Evolutionary conservation across 1,139 yeast genomes (phyloP), one percentile per base, ranked within the genome.

Genomic region (Kodamaea sp.): DNA sequence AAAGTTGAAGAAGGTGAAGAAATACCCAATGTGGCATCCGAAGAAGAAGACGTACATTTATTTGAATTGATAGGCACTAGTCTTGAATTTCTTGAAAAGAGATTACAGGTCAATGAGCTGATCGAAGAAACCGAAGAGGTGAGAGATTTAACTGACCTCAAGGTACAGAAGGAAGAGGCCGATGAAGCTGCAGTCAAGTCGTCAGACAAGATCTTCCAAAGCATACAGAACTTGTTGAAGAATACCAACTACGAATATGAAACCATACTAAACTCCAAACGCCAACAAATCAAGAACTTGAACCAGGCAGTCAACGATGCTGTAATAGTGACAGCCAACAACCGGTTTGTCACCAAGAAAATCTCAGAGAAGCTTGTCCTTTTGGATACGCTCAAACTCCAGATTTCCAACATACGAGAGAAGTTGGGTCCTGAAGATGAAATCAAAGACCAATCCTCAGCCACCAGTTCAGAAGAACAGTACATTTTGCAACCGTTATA

Each of bases 401-500:
- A 70, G 50, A 63, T 68, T 55, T 56, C 72, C 19, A 70, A 70
- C 46, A 56, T 70, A 27, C 55, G 62, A 27, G 73, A 69, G 37
- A 66, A 64, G 36, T 46, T 68, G 31, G 26, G 21, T 15, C 36
- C 52, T 31, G 50, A 55, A 30, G 54, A 54, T 37, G 66, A 57
- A 32, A 33, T 51, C 22, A 52, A 51, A 3, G 44, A 42, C 9
- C 39, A 42, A 13, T 49, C 39, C 8, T 13, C 22, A 16, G 22
- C 15, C 13, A 15, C 15, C 4, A 47, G 41, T 18, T 31, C 30
- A 8, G 43, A 41, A 14, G 54, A 52, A 11, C 95, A 96, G 14
- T 90, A 86, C 59, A 70, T 85, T 31, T 76, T 85, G 16, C 68
- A 73, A 46, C 66, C 73, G 5, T 66, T 83, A 7, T 80, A 75